A percentile compares a stretch with the other conserved stretches of the same genome.
Evolutionary conservation across 1,284 basidiomycete species (phyloP).

Genomic region (Sanghuangporus weigelae): DNA sequence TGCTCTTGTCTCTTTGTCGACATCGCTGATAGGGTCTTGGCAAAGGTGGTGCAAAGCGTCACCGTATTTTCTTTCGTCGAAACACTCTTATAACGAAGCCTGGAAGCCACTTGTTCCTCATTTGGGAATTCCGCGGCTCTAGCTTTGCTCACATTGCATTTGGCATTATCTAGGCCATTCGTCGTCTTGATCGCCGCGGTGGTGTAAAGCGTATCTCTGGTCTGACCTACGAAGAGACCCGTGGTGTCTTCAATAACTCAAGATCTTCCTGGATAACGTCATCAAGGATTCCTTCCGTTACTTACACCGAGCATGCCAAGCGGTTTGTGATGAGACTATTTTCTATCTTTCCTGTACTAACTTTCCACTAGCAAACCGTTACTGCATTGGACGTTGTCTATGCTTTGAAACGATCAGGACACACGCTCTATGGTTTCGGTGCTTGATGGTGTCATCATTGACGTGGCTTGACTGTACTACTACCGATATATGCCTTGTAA

Average conservation of each 20-base stretch:
- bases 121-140: too few relatives aligned
- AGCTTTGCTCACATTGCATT: slow-evolving; percentile 27
- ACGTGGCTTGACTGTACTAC: neutral
- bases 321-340: slow-evolving; percentile 31
- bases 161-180: slow-evolving; percentile 62
- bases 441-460: slow-evolving; percentile 31
- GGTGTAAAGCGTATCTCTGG: slow-evolving; percentile 95
- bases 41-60: slow-evolving; percentile 52
- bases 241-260: slow-evolving; percentile 90
- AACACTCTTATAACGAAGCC: slow-evolving; percentile 66
- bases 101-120: neutral
- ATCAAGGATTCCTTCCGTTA: slow-evolving; percentile 81
- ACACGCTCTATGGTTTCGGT: slow-evolving; percentile 74
- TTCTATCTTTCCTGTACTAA: slow-evolving; percentile 3
- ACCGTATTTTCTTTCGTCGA: slow-evolving; percentile 62
- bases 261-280: slow-evolving; percentile 84
- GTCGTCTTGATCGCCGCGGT: slow-evolving; percentile 91
- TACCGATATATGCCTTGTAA: neutral
- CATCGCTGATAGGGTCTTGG: slow-evolving; percentile 31
- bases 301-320: slow-evolving; percentile 87
- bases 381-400: slow-evolving; percentile 79
- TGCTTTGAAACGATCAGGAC: slow-evolving; percentile 77
- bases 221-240: slow-evolving; percentile 91
- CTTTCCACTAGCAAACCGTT: slow-evolving; percentile 55
- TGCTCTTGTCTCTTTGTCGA: slow-evolving; percentile 24